Conservation (phyloP, 345 rosid species). For the Pugionium dolabratum region DNA sequence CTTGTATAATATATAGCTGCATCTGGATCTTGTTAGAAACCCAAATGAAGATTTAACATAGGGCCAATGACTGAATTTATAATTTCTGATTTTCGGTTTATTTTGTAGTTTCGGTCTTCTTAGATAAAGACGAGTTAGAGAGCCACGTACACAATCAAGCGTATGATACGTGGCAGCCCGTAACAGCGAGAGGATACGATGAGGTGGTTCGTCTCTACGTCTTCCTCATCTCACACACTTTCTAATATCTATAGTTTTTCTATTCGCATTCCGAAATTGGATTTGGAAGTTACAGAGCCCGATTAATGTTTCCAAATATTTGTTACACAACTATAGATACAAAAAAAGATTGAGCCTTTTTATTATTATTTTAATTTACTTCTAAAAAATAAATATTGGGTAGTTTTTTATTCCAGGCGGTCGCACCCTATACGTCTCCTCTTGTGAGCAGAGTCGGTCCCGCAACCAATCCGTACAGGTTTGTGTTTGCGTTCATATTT, state of each 20-base stretch:
- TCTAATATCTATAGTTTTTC: background rate
- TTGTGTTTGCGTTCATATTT: no score
- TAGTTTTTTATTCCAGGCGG: constrained; percentile 42
- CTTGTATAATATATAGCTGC: constrained; percentile 14
- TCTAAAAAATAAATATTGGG: no score
- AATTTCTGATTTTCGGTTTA: no score
- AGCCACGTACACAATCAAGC: constrained; percentile 41
- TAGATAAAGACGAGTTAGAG: background rate
- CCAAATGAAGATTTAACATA: background rate
- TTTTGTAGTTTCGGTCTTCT: background rate
- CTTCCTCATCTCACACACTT: background rate
- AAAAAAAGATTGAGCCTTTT: no score
- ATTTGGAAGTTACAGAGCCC: background rate
- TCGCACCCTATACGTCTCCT: background rate
- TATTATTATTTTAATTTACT: no score
- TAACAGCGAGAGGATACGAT: constrained; percentile 30
- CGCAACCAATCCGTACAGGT: no score
- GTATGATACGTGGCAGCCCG: constrained; percentile 37
- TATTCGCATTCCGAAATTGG: background rate
- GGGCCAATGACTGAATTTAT: no score
- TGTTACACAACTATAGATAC: no score
- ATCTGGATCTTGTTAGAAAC: constrained; percentile 14
- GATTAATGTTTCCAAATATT: constrained; percentile 10
- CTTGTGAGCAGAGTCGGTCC: no score
- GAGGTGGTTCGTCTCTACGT: constrained; percentile 28